A percentile compares a stretch with the other conserved stretches of the same genome.
These are phyloP conservation scores for Purpureocillium lavendulum DNA, from an alignment of 2,329 filamentous ascomycete genomes.

Conservation along the genomic window DNA sequence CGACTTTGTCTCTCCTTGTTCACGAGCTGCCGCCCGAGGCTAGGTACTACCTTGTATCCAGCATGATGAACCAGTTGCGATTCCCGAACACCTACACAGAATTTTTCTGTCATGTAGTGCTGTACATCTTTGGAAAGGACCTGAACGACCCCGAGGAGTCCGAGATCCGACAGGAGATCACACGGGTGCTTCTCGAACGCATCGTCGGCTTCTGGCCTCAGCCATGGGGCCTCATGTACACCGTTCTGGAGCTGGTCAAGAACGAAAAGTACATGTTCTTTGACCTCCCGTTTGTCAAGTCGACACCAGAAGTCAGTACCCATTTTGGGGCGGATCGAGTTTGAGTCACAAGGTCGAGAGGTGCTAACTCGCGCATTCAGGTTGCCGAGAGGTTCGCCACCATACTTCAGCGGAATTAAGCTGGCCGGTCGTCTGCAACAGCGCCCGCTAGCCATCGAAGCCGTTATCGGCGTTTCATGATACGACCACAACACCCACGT, in stretches of 20 bases:
- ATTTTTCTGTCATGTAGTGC: constrained; percentile 80
- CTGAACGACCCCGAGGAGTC: constrained; percentile 64
- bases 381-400: constrained; percentile 27
- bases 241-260: constrained; percentile 81
- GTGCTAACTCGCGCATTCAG: constrained; percentile 13
- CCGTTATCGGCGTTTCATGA: background rate
- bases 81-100: constrained; percentile 85
- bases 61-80: constrained; percentile 85
- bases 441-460: background rate
- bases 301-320: constrained; percentile 68
- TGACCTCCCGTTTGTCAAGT: constrained; percentile 85
- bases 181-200: constrained; percentile 79
- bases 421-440: background rate
- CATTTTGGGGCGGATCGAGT: too few species aligned
- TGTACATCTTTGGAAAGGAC: constrained; percentile 79
- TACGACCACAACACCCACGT: too few species aligned
- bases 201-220: constrained; percentile 85
- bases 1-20: constrained; percentile 67
- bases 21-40: constrained; percentile 68
- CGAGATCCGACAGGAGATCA: constrained; percentile 84
- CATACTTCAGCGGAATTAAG: constrained; percentile 23
- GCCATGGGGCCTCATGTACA: constrained; percentile 89
- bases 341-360: too few species aligned
- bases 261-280: constrained; percentile 90
- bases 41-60: constrained; percentile 75